A percentile compares a stretch with the other conserved stretches of the same genome.
Evolutionary conservation across 2,329 filamentous ascomycete species (phyloP).

Genomic region (Epichloe hybrida): DNA sequence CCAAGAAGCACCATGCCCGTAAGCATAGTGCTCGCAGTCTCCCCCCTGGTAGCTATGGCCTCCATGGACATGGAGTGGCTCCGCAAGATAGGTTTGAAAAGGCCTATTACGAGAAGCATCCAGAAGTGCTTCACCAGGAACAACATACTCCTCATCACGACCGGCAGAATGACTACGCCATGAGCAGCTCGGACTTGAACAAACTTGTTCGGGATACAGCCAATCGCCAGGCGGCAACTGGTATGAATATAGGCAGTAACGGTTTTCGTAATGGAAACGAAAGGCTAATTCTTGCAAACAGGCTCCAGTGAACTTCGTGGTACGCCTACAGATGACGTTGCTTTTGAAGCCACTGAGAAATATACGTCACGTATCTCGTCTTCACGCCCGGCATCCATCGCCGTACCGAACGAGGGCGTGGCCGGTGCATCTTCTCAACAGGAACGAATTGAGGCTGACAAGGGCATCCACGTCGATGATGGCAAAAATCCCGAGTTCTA

Average conservation of each 20-base stretch:
- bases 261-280: too few relatives aligned
- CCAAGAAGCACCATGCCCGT: slow-evolving; percentile 48
- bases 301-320: slow-evolving; percentile 50
- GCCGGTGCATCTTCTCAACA: slow-evolving; percentile 13
- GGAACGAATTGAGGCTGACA: slow-evolving; percentile 33
- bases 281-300: slow-evolving; percentile 22
- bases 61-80: slow-evolving; percentile 73
- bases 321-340: slow-evolving; percentile 83
- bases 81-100: slow-evolving; percentile 74
- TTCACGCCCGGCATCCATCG: slow-evolving; percentile 38
- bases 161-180: slow-evolving; percentile 57
- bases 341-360: slow-evolving; percentile 75
- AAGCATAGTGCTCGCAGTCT: slow-evolving; percentile 57
- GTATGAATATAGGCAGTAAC: not conserved
- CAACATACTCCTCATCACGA: slow-evolving; percentile 43
- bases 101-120: slow-evolving; percentile 87
- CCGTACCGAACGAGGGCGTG: slow-evolving; percentile 14
- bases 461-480: slow-evolving; percentile 65
- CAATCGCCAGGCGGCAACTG: slow-evolving; percentile 34
- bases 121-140: slow-evolving; percentile 66
- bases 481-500: slow-evolving; percentile 24
- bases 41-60: slow-evolving; percentile 86
- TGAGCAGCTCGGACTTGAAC: slow-evolving; percentile 83
- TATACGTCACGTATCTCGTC: slow-evolving; percentile 65
- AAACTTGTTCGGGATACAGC: slow-evolving; percentile 69